Conservation (phyloP, 495 filamentous ascomycete species). For the Endocarpon pusillum region DNA sequence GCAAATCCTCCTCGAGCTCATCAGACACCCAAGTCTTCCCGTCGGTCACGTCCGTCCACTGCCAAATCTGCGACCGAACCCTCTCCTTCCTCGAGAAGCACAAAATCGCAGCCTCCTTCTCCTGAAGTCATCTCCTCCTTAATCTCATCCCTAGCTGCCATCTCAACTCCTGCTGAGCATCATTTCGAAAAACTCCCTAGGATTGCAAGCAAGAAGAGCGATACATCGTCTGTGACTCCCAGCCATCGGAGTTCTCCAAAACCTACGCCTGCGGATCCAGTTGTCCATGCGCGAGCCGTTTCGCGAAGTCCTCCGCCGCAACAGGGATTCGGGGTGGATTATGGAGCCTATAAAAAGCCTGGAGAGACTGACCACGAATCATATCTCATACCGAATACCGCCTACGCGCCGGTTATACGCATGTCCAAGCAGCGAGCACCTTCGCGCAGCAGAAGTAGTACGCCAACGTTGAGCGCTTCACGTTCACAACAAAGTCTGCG, state of each 20-base stretch:
- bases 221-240: slow-evolving; percentile 11
- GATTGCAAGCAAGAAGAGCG: slow-evolving; percentile 15
- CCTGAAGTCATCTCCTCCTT: slow-evolving; percentile 88
- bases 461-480: slow-evolving; percentile 29
- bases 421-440: slow-evolving; percentile 75
- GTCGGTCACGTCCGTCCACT: no score
- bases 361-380: slow-evolving; percentile 19
- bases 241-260: slow-evolving; percentile 19
- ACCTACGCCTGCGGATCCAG: slow-evolving; percentile 29
- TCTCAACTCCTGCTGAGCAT: slow-evolving; percentile 55
- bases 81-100: slow-evolving; percentile 23
- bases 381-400: slow-evolving; percentile 52
- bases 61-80: no score
- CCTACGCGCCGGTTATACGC: slow-evolving; percentile 64
- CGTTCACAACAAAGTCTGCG: slow-evolving; percentile 28
- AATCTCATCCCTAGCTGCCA: slow-evolving; percentile 79
- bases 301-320: slow-evolving; percentile 14
- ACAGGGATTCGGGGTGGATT: slow-evolving; percentile 53
- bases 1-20: no score
- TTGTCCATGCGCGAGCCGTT: slow-evolving; percentile 13
- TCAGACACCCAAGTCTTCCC: no score
- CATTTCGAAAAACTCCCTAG: slow-evolving; percentile 51
- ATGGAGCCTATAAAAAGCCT: slow-evolving; percentile 35
- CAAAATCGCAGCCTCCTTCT: slow-evolving; percentile 45
- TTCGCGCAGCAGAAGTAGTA: slow-evolving; percentile 38